A percentile compares a stretch with the other conserved stretches of the same genome.
phyloP scores from a whole-genome alignment of 495 filamentous ascomycete species.

The Trichoderma virens region DNA sequence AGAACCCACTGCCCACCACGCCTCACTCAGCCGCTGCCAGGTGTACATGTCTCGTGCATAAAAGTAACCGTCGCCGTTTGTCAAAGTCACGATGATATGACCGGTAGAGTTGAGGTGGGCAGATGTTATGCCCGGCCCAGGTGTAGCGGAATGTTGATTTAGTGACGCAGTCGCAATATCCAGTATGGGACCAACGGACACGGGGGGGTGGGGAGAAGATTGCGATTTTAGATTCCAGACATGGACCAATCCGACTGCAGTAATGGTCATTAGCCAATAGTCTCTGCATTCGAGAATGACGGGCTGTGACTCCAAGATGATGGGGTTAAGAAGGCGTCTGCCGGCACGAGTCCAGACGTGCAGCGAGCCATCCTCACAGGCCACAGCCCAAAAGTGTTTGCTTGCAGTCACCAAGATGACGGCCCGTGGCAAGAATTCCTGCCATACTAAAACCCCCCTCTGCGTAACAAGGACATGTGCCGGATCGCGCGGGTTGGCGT shows the following conservation, averaged over 20 bases:
- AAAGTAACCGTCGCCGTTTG: slow-evolving; percentile 86
- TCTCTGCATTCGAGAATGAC: slow-evolving; percentile 87
- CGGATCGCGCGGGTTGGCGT: slow-evolving; percentile 63
- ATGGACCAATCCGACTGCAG: slow-evolving; percentile 79
- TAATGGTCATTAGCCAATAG: slow-evolving; percentile 82
- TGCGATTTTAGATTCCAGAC: slow-evolving; percentile 91
- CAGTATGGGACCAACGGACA: slow-evolving; percentile 82
- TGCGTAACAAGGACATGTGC: slow-evolving; percentile 72
- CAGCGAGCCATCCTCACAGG: slow-evolving; percentile 88
- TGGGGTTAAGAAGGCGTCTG: slow-evolving; percentile 69
- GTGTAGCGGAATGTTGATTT: slow-evolving; percentile 60
- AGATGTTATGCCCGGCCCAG: slow-evolving; percentile 74
- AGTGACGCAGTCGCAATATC: slow-evolving; percentile 65
- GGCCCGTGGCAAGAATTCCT: slow-evolving; percentile 79
- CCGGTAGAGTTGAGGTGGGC: slow-evolving; percentile 85
- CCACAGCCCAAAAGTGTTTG: slow-evolving; percentile 81
- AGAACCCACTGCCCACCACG: slow-evolving; percentile 96
- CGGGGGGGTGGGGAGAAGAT: slow-evolving; percentile 76
- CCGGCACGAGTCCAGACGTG: slow-evolving; percentile 96
- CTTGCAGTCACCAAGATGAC: slow-evolving; percentile 85
- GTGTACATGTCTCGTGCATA: slow-evolving; percentile 75
- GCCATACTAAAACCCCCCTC: slow-evolving; percentile 81
- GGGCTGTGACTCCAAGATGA: slow-evolving; percentile 85
- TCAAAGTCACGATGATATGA: slow-evolving; percentile 72
- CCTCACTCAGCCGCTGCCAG: slow-evolving; percentile 92